Conservation (phyloP, 192 early-diverging fungal species). For the Gonapodya prolifera region DNA sequence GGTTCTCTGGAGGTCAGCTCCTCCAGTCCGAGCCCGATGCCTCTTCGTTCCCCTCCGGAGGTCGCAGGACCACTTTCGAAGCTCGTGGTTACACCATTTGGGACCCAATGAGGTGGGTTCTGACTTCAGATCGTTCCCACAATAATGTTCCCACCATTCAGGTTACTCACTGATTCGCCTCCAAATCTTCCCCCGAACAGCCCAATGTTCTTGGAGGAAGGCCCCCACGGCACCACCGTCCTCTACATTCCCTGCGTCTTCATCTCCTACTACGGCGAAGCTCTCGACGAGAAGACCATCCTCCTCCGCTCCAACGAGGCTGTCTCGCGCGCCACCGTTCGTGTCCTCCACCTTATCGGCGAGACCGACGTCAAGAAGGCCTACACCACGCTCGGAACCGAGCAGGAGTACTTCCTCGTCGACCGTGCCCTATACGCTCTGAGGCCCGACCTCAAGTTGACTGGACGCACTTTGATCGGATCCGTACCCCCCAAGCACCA, state of each 20-base stretch:
- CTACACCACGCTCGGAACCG: conserved; percentile 85
- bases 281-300: conserved; percentile 97
- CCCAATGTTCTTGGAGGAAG: conserved; percentile 90
- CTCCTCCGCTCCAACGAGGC: conserved; percentile 83
- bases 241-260: conserved; percentile 97
- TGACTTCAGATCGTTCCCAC: no score
- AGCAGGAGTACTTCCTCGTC: conserved; percentile 99
- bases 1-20: conserved; percentile 93
- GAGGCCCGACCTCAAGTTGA: conserved; percentile 92
- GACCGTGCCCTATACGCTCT: conserved; percentile 88
- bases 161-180: no score
- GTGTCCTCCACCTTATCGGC: conserved; percentile 63
- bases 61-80: conserved; percentile 97
- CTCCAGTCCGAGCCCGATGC: conserved; percentile 99
- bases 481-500: conserved; percentile 93
- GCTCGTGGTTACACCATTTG: conserved; percentile 99
- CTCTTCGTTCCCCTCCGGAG: conserved; percentile 97
- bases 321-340: conserved; percentile 65
- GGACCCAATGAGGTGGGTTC: conserved; percentile 70
- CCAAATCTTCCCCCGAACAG: conserved; percentile 27
- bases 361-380: conserved; percentile 67
- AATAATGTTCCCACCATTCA: no score
- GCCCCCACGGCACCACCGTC: conserved; percentile 81
- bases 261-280: conserved; percentile 99
- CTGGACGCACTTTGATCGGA: conserved; percentile 87